Evolutionary conservation across 495 filamentous ascomycete genomes (phyloP).

Genomic region (Neurospora sp.): DNA sequence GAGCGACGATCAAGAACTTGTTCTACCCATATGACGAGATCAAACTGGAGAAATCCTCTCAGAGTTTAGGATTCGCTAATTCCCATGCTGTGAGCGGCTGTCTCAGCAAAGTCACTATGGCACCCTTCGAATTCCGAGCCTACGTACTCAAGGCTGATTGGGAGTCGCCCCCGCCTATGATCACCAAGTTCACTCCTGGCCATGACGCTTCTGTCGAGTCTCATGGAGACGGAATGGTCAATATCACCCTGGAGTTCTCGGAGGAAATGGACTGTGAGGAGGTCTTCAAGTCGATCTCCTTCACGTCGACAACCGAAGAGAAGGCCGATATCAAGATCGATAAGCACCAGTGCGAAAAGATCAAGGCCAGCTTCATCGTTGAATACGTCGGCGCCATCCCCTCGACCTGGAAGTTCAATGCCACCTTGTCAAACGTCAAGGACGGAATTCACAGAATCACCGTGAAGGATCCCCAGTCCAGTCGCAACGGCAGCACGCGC

Average conservation of each 20-base stretch:
- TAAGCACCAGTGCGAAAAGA: slow-evolving; percentile 16
- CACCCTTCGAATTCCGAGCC: slow-evolving; percentile 50
- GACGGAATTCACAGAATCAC: slow-evolving; percentile 57
- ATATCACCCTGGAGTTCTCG: slow-evolving; percentile 52
- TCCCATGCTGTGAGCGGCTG: slow-evolving; percentile 40
- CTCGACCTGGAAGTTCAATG: slow-evolving; percentile 44
- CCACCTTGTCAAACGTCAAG: slow-evolving; percentile 30
- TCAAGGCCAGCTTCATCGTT: slow-evolving; percentile 43
- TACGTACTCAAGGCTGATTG: slow-evolving; percentile 53
- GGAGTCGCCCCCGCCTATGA: slow-evolving; percentile 44
- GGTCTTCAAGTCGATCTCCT: slow-evolving; percentile 36
- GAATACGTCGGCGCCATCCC: slow-evolving; percentile 38
- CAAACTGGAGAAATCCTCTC: slow-evolving; percentile 29
- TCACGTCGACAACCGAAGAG: slow-evolving; percentile 46
- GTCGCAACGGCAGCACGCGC: slow-evolving; percentile 27
- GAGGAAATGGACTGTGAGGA: slow-evolving; percentile 52
- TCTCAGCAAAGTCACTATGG: slow-evolving; percentile 41
- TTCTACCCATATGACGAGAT: slow-evolving; percentile 59
- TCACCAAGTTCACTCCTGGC: slow-evolving; percentile 54
- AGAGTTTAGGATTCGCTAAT: slow-evolving; percentile 6
- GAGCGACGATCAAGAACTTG: slow-evolving; percentile 53
- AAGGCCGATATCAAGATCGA: slow-evolving; percentile 25
- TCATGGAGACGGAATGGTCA: slow-evolving; percentile 28
- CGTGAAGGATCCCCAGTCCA: slow-evolving; percentile 44
- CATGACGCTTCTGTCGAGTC: slow-evolving; percentile 48